Conservation (phyloP, 2,329 filamentous ascomycete genomes). For the Botrytis medusae region DNA sequence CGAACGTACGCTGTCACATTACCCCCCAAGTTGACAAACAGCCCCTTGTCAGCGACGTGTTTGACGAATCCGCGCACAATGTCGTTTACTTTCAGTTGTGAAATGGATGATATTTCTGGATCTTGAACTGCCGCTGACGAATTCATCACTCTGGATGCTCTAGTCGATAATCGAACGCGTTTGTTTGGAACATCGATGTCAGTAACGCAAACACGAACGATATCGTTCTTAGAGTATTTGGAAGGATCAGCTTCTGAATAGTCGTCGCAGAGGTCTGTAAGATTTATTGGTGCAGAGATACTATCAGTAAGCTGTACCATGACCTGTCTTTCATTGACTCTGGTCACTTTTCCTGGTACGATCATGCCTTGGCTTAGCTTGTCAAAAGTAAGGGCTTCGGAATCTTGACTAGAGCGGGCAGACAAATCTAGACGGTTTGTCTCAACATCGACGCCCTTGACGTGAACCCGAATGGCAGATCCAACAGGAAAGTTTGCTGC, state of each 20-base stretch:
- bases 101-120: slow-evolving; percentile 68
- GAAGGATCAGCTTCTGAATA: slow-evolving; percentile 77
- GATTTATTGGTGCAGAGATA: slow-evolving; percentile 75
- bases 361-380: slow-evolving; percentile 77
- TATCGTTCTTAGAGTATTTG: slow-evolving; percentile 77
- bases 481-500: slow-evolving; percentile 82
- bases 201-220: slow-evolving; percentile 83
- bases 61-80: slow-evolving; percentile 90
- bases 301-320: slow-evolving; percentile 81
- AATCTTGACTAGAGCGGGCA: slow-evolving; percentile 62
- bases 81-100: slow-evolving; percentile 74
- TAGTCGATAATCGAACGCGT: slow-evolving; percentile 74
- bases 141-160: slow-evolving; percentile 86
- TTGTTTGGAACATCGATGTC: slow-evolving; percentile 82
- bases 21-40: slow-evolving; percentile 83
- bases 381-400: slow-evolving; percentile 62
- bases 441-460: slow-evolving; percentile 69
- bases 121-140: slow-evolving; percentile 81
- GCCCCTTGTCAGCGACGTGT: slow-evolving; percentile 81
- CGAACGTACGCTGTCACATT: slow-evolving; percentile 80
- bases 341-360: slow-evolving; percentile 79
- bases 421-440: slow-evolving; percentile 81
- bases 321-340: slow-evolving; percentile 78
- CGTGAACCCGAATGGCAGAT: slow-evolving; percentile 79
- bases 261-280: slow-evolving; percentile 84